These are phyloP conservation scores for Porphyra umbilicalis DNA, from an alignment of 31 red algal species.

Conservation along the genomic window DNA sequence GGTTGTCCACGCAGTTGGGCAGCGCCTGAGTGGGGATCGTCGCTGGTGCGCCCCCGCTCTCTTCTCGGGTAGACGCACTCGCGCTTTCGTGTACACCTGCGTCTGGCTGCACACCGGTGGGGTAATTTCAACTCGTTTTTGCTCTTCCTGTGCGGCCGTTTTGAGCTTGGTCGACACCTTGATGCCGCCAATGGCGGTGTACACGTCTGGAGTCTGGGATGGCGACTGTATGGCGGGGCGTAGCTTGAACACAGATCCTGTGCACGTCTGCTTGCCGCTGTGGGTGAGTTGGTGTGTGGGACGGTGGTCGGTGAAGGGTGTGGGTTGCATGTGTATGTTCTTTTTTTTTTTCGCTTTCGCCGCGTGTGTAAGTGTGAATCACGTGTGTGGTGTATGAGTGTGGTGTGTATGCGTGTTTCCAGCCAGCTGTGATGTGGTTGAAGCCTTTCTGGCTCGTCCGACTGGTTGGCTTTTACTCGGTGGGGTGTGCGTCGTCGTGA, in stretches of 20 bases:
- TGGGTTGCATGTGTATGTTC: background rate
- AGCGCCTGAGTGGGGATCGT: background rate
- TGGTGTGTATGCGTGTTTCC: background rate
- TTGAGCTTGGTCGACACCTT: background rate
- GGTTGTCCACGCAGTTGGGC: conserved; percentile 19
- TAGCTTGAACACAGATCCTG: background rate
- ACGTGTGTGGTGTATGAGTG: background rate
- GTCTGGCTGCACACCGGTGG: background rate
- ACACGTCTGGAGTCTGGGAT: background rate
- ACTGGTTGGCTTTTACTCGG: background rate
- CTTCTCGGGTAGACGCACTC: background rate
- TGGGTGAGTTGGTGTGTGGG: background rate
- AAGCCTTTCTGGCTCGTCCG: background rate
- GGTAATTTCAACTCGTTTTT: background rate
- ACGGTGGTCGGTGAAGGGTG: background rate
- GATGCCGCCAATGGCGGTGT: too few relatives aligned
- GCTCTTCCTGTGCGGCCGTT: background rate
- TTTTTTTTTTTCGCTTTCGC: background rate
- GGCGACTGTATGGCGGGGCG: background rate
- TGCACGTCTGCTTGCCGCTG: background rate
- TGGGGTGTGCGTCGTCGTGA: background rate
- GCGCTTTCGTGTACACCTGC: background rate
- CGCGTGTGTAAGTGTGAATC: background rate
- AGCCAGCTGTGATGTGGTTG: background rate
- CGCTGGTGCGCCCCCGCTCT: background rate